Evolutionary conservation across 2,329 filamentous ascomycete species (phyloP), one percentile per base, ranked within the genome.

Genomic region (Arthroderma sp.): DNA sequence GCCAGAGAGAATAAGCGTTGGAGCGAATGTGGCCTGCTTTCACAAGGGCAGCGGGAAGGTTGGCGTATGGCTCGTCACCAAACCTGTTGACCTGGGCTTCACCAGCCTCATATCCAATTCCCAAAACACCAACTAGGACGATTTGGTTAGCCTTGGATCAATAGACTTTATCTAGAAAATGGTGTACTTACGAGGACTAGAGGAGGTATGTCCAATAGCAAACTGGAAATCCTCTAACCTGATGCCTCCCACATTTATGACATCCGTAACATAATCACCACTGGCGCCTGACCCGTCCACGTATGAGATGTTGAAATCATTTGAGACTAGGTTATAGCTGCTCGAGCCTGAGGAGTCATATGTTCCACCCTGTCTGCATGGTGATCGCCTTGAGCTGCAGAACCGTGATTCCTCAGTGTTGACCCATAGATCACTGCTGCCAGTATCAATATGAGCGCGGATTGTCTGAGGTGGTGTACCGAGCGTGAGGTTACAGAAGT

Each of bases 301-400:
- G 63, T 95, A 95, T 1, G 84, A 83, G 62, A 95, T 95, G 73
- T 91, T 91, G 75, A 96, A 95, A 60, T 83, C 77, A 66, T 81
- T 83, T 61, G 83, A 84, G 56, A 95, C 71, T 67, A 84, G 89
- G 35, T 78, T 66, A 70, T 91, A 91, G 1, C 88, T 87, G 1
- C 86, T 88, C 0, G 89, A 95, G 0, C 76, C 71, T 67, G 87
- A 85, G 41, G 86, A 79, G 44, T 73, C 69, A 70, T 90, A 95
- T 1, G 82, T 82, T 13, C 87, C 88, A 0, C 81, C 79, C 17
- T 71, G 72, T 4, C 70, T 65, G 66, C 88, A 93, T 0, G 79
- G 78, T 13, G 76, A 66, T 1, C 69, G 68, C 1, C 67, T 64
- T 3, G 69, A 65, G 6, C 67, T 65, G 67, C 88, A 94, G 15